Base-by-base conservation (phyloP, 1,284 basidiomycete species). In the Sparassis latifolia region DNA sequence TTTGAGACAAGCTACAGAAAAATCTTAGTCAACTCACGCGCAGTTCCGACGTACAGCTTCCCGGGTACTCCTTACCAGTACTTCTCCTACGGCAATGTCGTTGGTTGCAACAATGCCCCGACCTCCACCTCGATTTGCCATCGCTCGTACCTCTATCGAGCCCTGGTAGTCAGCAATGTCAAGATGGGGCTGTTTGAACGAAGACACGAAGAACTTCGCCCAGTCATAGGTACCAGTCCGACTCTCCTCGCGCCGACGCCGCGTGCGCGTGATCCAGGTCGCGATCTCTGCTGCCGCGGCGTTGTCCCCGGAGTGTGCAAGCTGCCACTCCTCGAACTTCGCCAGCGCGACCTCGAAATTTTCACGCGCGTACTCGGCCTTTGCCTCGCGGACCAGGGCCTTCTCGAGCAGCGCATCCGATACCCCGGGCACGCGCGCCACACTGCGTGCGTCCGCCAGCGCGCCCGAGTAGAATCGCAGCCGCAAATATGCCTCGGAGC, bases 41-140 rank as follows among this genome's bases (percentile, higher is more conserved):
- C n/a, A n/a, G n/a, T n/a, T n/a, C n/a, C n/a, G n/a, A n/a, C n/a
- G n/a, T n/a, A n/a, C n/a, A n/a, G n/a, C n/a, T n/a, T n/a, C n/a
- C n/a, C n/a, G n/a, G n/a, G n/a, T n/a, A n/a, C n/a, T n/a, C n/a
- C 53, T 10, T 48, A 58, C 58, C 45, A 59, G 48, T 2, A 59
- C 44, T 4, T 58, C 58, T 3, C 58, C 58, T 1, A 47, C 42
- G 3, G 44, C n/a, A 3, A 59, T 30, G 27, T 52, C 52, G 3
- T 32, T 52, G 0, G 50, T 55, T 1, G 56, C 52, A 0, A 59
- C 47, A 10, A 58, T 44, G 1, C 58, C 58, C 5, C 58, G 56
- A 4, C 58, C 58, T 2, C 57, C 57, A 2, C 57, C 55, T 3
- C 54, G 52, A 10, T 42, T 32, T 4, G 30, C 29, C 52, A 56